A percentile compares a stretch with the other conserved stretches of the same genome.
Evolutionary conservation across 768 basidiomycete species (phyloP).

Genomic region (Amyloporia xantha): DNA sequence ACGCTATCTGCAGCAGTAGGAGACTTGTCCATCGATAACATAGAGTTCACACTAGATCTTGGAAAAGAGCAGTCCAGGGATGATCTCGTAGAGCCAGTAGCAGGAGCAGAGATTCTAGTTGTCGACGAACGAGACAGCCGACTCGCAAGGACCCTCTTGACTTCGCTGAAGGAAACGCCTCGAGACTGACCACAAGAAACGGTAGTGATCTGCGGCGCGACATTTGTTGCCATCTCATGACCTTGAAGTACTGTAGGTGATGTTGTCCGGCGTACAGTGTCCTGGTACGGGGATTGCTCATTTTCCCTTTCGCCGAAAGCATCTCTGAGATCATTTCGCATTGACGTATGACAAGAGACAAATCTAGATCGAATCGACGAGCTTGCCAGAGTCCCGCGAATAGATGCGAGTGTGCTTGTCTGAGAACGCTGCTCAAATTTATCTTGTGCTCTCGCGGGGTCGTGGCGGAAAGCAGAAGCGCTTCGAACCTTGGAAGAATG

Average conservation of each 20-base stretch:
- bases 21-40: too few relatives aligned
- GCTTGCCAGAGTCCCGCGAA: conserved; percentile 1
- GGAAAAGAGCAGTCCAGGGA: too few relatives aligned
- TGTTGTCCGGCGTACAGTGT: too few relatives aligned
- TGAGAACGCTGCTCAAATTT: too few relatives aligned
- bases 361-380: conserved; percentile 4
- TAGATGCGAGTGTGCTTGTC: not conserved
- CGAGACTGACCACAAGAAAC: not conserved
- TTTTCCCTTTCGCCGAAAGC: conserved; percentile 5
- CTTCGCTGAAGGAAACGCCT: not conserved
- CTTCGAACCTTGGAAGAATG: too few relatives aligned
- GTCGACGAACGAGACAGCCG: not conserved
- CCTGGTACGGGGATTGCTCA: too few relatives aligned
- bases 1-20: not conserved
- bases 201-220: not conserved
- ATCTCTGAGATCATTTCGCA: conserved; percentile 1
- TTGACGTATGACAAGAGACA: conserved; percentile 1
- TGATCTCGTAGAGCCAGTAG: too few relatives aligned
- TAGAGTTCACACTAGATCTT: too few relatives aligned
- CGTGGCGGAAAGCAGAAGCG: too few relatives aligned
- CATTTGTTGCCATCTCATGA: too few relatives aligned
- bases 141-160: not conserved
- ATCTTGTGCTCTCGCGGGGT: not conserved
- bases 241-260: too few relatives aligned
- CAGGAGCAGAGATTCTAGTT: not conserved